These are phyloP conservation scores for Skeletonema costatum DNA, from an alignment of 108 stramenopile species.

Conservation along the genomic window DNA sequence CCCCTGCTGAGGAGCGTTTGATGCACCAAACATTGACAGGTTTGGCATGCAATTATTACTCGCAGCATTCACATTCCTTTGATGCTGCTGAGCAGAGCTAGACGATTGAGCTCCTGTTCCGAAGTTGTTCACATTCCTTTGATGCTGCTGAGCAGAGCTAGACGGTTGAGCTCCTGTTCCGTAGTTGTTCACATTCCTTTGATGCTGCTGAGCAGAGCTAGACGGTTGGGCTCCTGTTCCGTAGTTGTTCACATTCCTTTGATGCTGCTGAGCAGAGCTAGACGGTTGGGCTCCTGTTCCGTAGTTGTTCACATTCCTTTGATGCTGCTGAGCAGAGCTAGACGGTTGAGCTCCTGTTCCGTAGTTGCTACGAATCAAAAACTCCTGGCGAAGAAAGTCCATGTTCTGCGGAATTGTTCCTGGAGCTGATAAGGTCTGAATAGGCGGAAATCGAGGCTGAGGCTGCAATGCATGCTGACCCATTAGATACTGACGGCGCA, in stretches of 20 bases:
- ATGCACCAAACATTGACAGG: neutral
- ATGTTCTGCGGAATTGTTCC: neutral
- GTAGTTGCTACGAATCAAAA: neutral
- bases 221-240: neutral
- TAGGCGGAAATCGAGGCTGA: neutral
- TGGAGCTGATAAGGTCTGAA: neutral
- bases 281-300: no score
- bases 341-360: neutral
- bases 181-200: neutral
- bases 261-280: no score
- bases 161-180: no score
- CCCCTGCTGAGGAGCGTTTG: neutral
- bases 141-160: no score
- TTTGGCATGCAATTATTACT: neutral
- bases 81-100: neutral
- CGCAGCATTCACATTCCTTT: neutral
- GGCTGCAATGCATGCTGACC: neutral
- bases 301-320: neutral
- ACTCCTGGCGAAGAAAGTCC: neutral
- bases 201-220: neutral
- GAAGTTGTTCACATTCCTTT: no score
- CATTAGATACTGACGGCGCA: neutral
- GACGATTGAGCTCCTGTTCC: no score
- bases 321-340: neutral
- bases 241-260: neutral